Conservation (phyloP, 1,284 basidiomycete genomes). For the Malassezia nana region DNA sequence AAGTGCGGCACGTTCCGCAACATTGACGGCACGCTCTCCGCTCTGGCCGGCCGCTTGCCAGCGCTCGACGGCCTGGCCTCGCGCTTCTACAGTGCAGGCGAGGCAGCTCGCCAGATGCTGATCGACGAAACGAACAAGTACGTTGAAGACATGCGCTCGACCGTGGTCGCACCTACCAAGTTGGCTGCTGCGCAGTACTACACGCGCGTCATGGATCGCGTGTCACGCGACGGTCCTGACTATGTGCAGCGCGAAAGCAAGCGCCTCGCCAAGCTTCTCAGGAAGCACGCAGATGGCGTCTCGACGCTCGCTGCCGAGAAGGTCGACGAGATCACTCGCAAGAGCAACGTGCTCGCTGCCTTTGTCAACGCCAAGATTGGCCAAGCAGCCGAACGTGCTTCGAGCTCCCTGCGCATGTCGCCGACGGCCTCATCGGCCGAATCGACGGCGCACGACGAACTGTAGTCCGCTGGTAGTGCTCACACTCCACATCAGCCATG, state of each 20-base stretch:
- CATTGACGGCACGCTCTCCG: conserved; percentile 67
- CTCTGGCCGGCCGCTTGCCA: conserved; percentile 68
- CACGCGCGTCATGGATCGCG: conserved; percentile 74
- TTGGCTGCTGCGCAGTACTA: conserved; percentile 64
- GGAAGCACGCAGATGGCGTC: conserved; percentile 55
- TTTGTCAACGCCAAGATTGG: conserved; percentile 53
- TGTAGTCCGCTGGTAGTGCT: not conserved
- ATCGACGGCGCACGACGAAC: conserved; percentile 5
- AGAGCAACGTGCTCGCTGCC: conserved; percentile 71
- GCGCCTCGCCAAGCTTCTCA: conserved; percentile 59
- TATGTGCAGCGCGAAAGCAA: conserved; percentile 79
- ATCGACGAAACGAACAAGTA: conserved; percentile 55
- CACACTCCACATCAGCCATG: not conserved
- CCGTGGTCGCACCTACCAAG: conserved; percentile 20
- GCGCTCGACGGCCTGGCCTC: conserved; percentile 69
- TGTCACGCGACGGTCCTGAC: conserved; percentile 58
- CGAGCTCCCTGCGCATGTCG: not conserved
- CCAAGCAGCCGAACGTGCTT: conserved; percentile 20
- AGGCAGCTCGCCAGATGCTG: conserved; percentile 54
- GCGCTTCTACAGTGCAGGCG: conserved; percentile 61
- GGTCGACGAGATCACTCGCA: conserved; percentile 85
- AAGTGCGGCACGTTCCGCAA: conserved; percentile 76
- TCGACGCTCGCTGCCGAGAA: conserved; percentile 60
- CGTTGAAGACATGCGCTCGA: conserved; percentile 36
- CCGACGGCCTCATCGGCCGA: not conserved